Evolutionary conservation across 225 moss, liverwort and hornwort genomes (phyloP), one percentile per base, ranked within the genome.

Genomic region (Physcomitrium patens): DNA sequence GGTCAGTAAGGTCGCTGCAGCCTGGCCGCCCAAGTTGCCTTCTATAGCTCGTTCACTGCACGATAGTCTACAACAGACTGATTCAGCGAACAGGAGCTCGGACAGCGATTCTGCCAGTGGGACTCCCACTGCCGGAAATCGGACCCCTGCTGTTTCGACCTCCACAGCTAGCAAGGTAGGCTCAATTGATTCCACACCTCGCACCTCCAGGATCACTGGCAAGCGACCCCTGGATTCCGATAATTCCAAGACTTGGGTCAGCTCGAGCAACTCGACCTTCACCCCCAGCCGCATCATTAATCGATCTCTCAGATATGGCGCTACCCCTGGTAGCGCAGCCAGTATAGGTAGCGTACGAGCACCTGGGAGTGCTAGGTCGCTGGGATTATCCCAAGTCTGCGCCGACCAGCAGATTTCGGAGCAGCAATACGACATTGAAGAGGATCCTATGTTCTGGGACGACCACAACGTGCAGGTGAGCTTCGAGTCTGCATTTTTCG

Each of bases 381-480:
- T 60, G 56, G 75, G 52, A 47, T 51, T 81, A 5, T 79, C 72
- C 66, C 85, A 78, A 20, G 75, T 81, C 41, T 31, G 23, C 43
- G 26, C 60, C n/a, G 68, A 79, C 41, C 74, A 73, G 62, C 82
- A 78, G 59, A 67, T 76, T 47, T 63, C 76, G 45, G 79, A 86
- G 44, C 90, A 90, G 50, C 86, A 87, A 49, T 93, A 92, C 47
- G 89, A 90, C 69, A 71, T 96, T 7, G 86, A 93, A 68, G 96
- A 96, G 85, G 93, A 96, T 60, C 67, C 83, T n/a, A 85, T 76
- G 14, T 96, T 96, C 68, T 96, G 96, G 96, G 81, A 77, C 64
- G 93, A 93, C 60, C 96, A 96, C 74, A 96, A 93, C 27, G 92
- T 96, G 55, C 96, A 96, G 92, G 96, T 96, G 45, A 37, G 61